Evolutionary conservation across 164 flowering plant species (phyloP).

Genomic region (Vitis riparia): DNA sequence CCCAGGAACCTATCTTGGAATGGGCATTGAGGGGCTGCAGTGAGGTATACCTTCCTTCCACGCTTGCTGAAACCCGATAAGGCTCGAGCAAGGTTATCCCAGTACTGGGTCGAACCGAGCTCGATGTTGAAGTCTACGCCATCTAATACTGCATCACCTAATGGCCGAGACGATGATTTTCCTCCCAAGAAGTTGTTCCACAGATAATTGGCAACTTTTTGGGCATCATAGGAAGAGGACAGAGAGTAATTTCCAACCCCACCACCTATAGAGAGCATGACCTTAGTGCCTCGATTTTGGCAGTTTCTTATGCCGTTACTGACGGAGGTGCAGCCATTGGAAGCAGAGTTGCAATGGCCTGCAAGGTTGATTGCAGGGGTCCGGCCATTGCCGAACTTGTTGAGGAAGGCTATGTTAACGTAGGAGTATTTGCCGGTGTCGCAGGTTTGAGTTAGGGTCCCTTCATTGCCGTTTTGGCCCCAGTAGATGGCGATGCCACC

Average conservation of each 20-base stretch:
- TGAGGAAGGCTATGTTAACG: conserved; percentile 43
- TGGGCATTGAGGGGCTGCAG: conserved; percentile 56
- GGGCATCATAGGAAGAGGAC: conserved; percentile 42
- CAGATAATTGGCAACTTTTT: conserved; percentile 34
- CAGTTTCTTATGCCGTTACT: conserved; percentile 24
- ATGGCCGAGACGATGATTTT: conserved; percentile 29
- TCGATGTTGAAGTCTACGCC: conserved; percentile 55
- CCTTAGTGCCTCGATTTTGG: conserved; percentile 42
- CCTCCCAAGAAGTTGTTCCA: conserved; percentile 58
- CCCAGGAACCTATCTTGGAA: conserved; percentile 36
- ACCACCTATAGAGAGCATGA: conserved; percentile 54
- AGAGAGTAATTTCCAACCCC: conserved; percentile 46
- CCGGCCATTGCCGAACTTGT: conserved; percentile 40
- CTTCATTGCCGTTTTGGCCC: conserved; percentile 52
- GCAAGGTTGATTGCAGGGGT: conserved; percentile 47
- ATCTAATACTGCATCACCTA: conserved; percentile 45
- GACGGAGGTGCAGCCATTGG: conserved; percentile 26
- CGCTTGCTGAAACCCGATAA: conserved; percentile 14
- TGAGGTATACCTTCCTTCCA: conserved; percentile 35
- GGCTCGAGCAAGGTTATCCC: conserved; percentile 28
- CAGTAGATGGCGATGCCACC: conserved; percentile 51
- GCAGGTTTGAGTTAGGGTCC: conserved; percentile 37
- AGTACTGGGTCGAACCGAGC: conserved; percentile 26
- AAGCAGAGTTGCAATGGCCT: conserved; percentile 49
- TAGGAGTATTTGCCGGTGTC: conserved; percentile 33